Evolutionary conservation across 2,329 filamentous ascomycete species (phyloP).

Genomic region (Trichoderma semiorbis): DNA sequence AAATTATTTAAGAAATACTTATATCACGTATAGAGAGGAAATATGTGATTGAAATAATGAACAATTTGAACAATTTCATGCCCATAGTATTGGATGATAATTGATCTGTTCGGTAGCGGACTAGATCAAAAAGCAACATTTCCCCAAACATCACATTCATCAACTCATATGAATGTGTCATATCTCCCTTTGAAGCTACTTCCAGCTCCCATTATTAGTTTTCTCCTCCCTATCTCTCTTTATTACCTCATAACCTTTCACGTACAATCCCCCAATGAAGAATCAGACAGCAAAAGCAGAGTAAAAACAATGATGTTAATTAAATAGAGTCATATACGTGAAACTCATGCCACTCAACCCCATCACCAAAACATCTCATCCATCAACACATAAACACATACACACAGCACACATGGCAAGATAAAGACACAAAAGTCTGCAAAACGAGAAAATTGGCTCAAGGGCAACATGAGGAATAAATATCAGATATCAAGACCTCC

Average conservation of each 20-base stretch:
- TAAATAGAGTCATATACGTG: no score
- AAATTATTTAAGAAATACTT: background rate
- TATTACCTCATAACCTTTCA: no score
- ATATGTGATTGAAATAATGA: background rate
- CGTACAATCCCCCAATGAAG: no score
- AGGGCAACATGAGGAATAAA: slow-evolving; percentile 3
- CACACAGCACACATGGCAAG: background rate
- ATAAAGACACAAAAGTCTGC: background rate
- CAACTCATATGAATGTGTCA: no score
- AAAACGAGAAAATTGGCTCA: background rate
- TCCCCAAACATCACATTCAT: no score
- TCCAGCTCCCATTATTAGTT: background rate
- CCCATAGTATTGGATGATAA: no score
- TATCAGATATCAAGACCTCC: slow-evolving; percentile 10
- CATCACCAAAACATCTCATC: background rate
- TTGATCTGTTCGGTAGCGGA: no score
- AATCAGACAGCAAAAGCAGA: no score
- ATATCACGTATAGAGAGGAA: background rate
- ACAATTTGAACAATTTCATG: background rate
- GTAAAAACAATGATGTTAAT: no score
- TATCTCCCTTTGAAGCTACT: no score
- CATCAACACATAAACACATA: background rate
- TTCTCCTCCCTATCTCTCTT: background rate
- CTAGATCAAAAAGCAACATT: no score
- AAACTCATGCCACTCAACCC: no score